Conservation (phyloP, 495 filamentous ascomycete species). For the Penicillium silybi region DNA sequence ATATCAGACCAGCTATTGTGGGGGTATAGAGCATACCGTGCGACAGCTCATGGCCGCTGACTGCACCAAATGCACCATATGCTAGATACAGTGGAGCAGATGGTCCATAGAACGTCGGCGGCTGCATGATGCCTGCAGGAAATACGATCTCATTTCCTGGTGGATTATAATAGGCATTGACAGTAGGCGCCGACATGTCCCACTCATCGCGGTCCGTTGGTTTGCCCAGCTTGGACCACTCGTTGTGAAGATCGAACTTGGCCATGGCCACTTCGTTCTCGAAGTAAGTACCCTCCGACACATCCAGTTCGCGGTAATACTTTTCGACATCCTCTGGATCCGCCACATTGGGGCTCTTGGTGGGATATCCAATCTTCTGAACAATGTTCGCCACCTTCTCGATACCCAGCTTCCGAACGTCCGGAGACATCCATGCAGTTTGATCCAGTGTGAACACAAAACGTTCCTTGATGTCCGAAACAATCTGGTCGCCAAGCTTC, state of each 20-base stretch:
- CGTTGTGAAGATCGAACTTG: slow-evolving; percentile 40
- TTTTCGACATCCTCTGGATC: slow-evolving; percentile 52
- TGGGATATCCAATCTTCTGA: slow-evolving; percentile 73
- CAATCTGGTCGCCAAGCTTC: slow-evolving; percentile 62
- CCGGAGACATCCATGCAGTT: slow-evolving; percentile 66
- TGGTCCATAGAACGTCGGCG: slow-evolving; percentile 60
- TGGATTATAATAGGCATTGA: slow-evolving; percentile 64
- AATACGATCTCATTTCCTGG: slow-evolving; percentile 67
- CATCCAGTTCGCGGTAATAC: slow-evolving; percentile 54
- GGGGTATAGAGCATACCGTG: slow-evolving; percentile 45
- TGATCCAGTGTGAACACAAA: slow-evolving; percentile 57
- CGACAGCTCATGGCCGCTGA: slow-evolving; percentile 70
- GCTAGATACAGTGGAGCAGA: slow-evolving; percentile 60
- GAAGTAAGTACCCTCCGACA: slow-evolving; percentile 54
- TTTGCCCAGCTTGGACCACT: slow-evolving; percentile 57
- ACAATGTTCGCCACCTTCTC: slow-evolving; percentile 68
- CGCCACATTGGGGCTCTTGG: slow-evolving; percentile 59
- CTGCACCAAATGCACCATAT: slow-evolving; percentile 68
- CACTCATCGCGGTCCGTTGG: slow-evolving; percentile 61
- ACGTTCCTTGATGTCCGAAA: slow-evolving; percentile 63
- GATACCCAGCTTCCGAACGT: slow-evolving; percentile 57
- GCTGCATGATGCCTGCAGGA: slow-evolving; percentile 70
- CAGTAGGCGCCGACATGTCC: slow-evolving; percentile 58
- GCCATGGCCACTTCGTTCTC: slow-evolving; percentile 54
- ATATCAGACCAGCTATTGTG: background rate